Base-by-base conservation (phyloP, 192 early-diverging fungal genomes). In the Helicostylum pulchrum region DNA sequence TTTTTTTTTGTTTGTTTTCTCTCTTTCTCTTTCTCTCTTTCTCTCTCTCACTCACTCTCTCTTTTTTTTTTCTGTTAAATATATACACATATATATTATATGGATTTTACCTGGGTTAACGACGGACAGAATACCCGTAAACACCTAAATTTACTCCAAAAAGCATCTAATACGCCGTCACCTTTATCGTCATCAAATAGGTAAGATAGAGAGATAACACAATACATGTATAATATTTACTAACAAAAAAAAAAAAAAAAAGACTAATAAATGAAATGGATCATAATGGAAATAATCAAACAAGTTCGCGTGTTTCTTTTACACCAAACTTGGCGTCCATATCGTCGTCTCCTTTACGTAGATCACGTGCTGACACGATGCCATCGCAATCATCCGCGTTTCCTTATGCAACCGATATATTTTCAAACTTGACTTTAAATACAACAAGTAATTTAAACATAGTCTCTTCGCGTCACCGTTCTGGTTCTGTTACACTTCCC, bases 361-460 rank as follows among this genome's bases (percentile, higher is more conserved):
- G 67, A 21, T 60, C 67, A 48, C 67, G 67, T 44, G 67, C 67
- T 3, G 67, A 69, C 51, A 69, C 67, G 8, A 69, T 69, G 67
- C 67, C 67, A 45, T 62, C 67, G 15, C 67, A 69, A 17, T 55
- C 67, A 8, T 62, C 65, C 14, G 55, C 67, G 20, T 69, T 69
- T 48, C 67, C 67, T 49, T 69, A 62, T 56, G 43, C 61, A 19
- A 59, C 61, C 43, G 57, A 59, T 59, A 30, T 45, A 56, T 56
- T 56, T 56, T 46, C 45, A 0, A 66, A 56, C 46, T 48, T 66
- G 34, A 32, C 36, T 45, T 36, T 42, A 11, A 39, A 39, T 15
- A 39, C 34, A 11, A 21, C 52, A 43, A 36, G 45, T 49, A 39
- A 42, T 54, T 42, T 53, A 49, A 23, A 32, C 20, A 30, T 53